Base-by-base conservation (phyloP, 139 green algal species). In the Monoraphidium neglectum region DNA sequence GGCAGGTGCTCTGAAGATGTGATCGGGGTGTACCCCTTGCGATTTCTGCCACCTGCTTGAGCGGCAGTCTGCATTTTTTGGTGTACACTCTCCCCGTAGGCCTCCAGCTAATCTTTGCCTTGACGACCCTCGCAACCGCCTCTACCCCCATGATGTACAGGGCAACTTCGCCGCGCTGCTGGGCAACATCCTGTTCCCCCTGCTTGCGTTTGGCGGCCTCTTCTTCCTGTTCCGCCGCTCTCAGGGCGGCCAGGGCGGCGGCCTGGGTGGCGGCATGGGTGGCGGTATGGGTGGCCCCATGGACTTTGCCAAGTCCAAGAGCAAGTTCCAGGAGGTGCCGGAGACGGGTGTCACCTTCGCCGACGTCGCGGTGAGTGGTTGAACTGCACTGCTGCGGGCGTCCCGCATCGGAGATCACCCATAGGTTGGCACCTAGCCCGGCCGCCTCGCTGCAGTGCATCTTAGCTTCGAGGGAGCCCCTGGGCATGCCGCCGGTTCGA, bases 301-400 rank as follows among this genome's bases (percentile, higher is more conserved):
- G 97, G 97, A 99, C 84, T 99, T 99, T 89, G 96, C 92, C 36
- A 90, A 89, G 77, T 93, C 82, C 77, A 99, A 99, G 90, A 94
- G 85, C 79, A 99, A 99, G 91, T 99, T 99, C 87, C 96, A 99
- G 92, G 97, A 99, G 86, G 92, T 98, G 64, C 94, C 94, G 0
- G 97, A 99, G 90, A 99, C 97, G 4, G 97, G 97, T 46, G 89
- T 99, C 33, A 93, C 81, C n/a, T 99, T 99, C 79, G 90, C 79
- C 46, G 96, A 99, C 77, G 96, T 99, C 16, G 96, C 95, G 72
- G 89, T 93, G 65, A 87, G 88, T 64, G 61, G n/a, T n/a, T n/a
- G n/a, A n/a, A n/a, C 2, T 21, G n/a, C 40, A 18, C 40, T 23
- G 64, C 64, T 35, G 36, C 64, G 6, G 6, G 33, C 24, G 35